These are phyloP conservation scores for Podospora didyma DNA, from an alignment of 495 filamentous ascomycete genomes.

Conservation along the genomic window DNA sequence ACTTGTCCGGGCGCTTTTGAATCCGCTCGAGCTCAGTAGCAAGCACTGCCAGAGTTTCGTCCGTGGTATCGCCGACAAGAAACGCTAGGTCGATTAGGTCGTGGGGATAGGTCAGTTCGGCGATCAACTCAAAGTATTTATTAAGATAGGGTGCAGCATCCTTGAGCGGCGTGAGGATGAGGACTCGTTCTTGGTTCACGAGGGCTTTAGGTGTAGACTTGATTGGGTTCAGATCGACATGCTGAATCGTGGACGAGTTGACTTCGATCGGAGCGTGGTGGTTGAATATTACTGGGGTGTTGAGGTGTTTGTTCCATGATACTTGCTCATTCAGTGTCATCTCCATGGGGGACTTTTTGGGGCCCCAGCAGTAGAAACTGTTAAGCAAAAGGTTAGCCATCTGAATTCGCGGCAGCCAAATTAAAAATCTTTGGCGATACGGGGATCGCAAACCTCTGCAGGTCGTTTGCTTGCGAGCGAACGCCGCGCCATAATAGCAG, in stretches of 20 bases:
- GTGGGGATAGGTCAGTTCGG: constrained; percentile 89
- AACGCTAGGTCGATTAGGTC: constrained; percentile 93
- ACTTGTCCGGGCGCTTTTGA: constrained; percentile 78
- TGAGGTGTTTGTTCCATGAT: constrained; percentile 80
- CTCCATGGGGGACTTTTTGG: constrained; percentile 86
- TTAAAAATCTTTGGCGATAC: too few relatives aligned
- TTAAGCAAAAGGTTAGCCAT: not conserved
- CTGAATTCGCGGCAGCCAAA: too few relatives aligned
- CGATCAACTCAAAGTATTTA: constrained; percentile 90
- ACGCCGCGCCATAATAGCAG: constrained; percentile 89
- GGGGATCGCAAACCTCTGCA: constrained; percentile 71
- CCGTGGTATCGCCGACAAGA: constrained; percentile 83
- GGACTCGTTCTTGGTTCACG: constrained; percentile 79
- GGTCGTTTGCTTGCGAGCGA: constrained; percentile 72
- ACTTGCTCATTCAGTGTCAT: constrained; percentile 88
- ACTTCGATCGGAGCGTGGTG: constrained; percentile 83
- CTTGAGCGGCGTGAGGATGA: constrained; percentile 90
- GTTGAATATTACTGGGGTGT: constrained; percentile 94
- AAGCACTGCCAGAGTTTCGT: constrained; percentile 82
- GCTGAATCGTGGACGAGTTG: constrained; percentile 72
- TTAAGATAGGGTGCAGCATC: constrained; percentile 77
- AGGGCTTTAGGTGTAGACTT: constrained; percentile 74
- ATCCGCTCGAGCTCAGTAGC: constrained; percentile 80
- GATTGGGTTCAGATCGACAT: constrained; percentile 81
- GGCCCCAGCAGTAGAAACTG: constrained; percentile 97